These are phyloP conservation scores for Gastrolobium bilobum DNA, from an alignment of 306 rosid species.

Conservation along the genomic window DNA sequence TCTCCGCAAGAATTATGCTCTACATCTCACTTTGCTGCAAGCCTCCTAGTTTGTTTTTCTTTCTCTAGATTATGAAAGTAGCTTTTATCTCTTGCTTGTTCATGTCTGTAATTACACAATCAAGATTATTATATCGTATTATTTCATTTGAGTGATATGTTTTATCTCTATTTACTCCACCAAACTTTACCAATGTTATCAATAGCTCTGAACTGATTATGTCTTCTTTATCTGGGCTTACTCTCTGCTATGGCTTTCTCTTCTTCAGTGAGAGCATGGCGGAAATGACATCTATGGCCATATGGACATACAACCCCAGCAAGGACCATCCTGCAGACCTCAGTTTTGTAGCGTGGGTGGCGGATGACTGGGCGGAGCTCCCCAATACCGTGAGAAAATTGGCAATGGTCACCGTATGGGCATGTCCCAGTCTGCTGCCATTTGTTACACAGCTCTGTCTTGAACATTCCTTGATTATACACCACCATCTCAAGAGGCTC, in stretches of 20 bases:
- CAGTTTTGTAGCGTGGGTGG: slow-evolving; percentile 98
- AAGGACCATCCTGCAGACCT: slow-evolving; percentile 91
- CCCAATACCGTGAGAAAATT: slow-evolving; percentile 85
- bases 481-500: slow-evolving; percentile 70
- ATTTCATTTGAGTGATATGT: slow-evolving; percentile 37
- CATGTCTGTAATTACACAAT: slow-evolving; percentile 56
- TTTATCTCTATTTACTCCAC: slow-evolving; percentile 33
- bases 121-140: slow-evolving; percentile 53
- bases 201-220: too few relatives aligned
- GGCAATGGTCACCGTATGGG: slow-evolving; percentile 84
- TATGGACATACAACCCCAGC: slow-evolving; percentile 81
- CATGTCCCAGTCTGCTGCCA: slow-evolving; percentile 92
- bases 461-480: slow-evolving; percentile 90
- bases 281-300: slow-evolving; percentile 97
- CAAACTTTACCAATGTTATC: background rate
- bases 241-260: slow-evolving; percentile 63
- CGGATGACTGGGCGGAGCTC: slow-evolving; percentile 94
- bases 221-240: slow-evolving; percentile 44
- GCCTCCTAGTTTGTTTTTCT: background rate
- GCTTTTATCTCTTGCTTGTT: slow-evolving; percentile 44
- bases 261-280: slow-evolving; percentile 85
- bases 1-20: slow-evolving; percentile 32
- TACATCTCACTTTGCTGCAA: slow-evolving; percentile 43
- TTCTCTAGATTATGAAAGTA: slow-evolving; percentile 40
- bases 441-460: slow-evolving; percentile 97